Conservation (phyloP, 768 basidiomycete species). For the Chalciporus pseudorubinellus region DNA sequence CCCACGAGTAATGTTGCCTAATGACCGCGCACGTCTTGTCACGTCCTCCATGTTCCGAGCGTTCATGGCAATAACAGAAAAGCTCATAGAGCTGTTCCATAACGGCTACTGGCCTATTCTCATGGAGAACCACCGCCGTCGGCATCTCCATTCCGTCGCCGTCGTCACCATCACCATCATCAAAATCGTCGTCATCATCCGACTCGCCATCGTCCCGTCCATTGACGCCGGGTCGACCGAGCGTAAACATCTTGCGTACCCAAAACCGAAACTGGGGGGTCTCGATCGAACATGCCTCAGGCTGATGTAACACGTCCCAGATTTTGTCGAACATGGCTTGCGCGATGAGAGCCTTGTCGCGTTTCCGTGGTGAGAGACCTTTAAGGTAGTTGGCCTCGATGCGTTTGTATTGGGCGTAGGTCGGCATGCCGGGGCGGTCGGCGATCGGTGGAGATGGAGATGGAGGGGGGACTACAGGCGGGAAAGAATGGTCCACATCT, state of each 20-base stretch:
- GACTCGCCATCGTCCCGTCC: slow-evolving; percentile 6
- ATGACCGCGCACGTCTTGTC: slow-evolving; percentile 74
- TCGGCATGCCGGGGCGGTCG: slow-evolving; percentile 53
- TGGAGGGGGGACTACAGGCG: background rate
- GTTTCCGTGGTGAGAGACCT: slow-evolving; percentile 55
- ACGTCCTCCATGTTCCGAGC: slow-evolving; percentile 67
- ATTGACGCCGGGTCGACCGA: slow-evolving; percentile 33
- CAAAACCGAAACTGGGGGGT: slow-evolving; percentile 78
- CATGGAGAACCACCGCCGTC: slow-evolving; percentile 59
- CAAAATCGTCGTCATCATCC: background rate
- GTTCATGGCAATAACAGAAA: slow-evolving; percentile 68
- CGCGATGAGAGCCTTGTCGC: slow-evolving; percentile 71
- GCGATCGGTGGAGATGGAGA: background rate
- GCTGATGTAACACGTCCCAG: slow-evolving; percentile 62
- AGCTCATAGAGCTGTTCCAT: slow-evolving; percentile 78
- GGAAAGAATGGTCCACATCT: background rate
- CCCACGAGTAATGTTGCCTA: slow-evolving; percentile 72
- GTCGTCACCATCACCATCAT: background rate
- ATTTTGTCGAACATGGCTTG: slow-evolving; percentile 69
- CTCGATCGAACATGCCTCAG: slow-evolving; percentile 41
- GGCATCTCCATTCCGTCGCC: slow-evolving; percentile 12
- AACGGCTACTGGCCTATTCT: slow-evolving; percentile 70
- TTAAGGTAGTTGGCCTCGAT: slow-evolving; percentile 58
- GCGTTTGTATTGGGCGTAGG: slow-evolving; percentile 55
- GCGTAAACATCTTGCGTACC: slow-evolving; percentile 78